Evolutionary conservation across 176 grass and related monocot genomes (phyloP).

Genomic region (Urochloa ruziziensis): DNA sequence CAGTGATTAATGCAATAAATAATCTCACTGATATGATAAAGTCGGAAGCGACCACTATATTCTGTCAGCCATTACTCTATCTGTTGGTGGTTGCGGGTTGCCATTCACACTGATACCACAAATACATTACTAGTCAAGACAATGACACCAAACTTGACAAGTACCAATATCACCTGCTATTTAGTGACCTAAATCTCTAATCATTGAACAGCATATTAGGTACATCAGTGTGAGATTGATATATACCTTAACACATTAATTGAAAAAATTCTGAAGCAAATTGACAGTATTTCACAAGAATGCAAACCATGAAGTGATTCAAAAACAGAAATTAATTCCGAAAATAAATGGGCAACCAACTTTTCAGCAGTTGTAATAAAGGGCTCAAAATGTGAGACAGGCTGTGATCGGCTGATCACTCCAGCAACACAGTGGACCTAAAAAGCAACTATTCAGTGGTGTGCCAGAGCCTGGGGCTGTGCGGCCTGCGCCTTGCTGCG

Average conservation of each 20-base stretch:
- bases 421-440: not conserved
- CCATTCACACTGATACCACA: not conserved
- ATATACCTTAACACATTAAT: not conserved
- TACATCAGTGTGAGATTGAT: not conserved
- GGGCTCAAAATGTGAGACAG: not conserved
- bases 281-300: not conserved
- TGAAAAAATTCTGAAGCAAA: not conserved
- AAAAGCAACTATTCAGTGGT: not conserved
- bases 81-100: constrained; percentile 6
- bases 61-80: constrained; percentile 23
- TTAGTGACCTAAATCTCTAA: not conserved
- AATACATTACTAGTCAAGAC: not conserved
- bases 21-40: constrained; percentile 4
- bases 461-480: too few relatives aligned
- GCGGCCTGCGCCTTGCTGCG: too few relatives aligned
- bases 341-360: not conserved
- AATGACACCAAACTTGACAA: constrained; percentile 23
- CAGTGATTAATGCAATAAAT: constrained; percentile 33
- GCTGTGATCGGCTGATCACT: not conserved
- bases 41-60: constrained; percentile 17
- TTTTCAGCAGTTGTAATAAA: not conserved
- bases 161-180: constrained; percentile 13
- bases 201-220: not conserved
- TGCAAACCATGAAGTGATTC: not conserved
- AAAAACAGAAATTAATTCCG: not conserved